Evolutionary conservation across 805 yeast species (phyloP), one percentile per base, ranked within the genome.

Genomic region (Starmerella roubikii): DNA sequence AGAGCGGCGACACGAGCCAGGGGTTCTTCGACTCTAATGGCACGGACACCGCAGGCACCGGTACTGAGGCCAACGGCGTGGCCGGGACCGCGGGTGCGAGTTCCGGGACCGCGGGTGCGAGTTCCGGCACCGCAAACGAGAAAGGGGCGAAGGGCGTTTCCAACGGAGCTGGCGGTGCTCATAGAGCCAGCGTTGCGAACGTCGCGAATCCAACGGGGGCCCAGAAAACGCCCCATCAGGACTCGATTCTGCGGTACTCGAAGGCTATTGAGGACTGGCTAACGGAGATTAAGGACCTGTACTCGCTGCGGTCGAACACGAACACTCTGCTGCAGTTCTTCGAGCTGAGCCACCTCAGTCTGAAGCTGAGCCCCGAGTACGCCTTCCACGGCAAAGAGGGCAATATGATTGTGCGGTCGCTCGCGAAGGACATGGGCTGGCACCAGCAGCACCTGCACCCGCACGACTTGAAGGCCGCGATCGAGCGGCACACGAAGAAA

Each of bases 351-450:
- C 93, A 94, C 0, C 71, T 91, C 47, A 82, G 94, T 6, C 74
- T 91, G 8, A 64, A 85, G 34, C 63, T 91, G 30, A 77, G 88
- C 35, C 76, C 82, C 46, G 98, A 91, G 56, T 71, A 74, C 22
- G 79, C 82, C 0, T 79, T 68, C 53, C 74, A 74, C 40, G 94
- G 97, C 1, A 91, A 85, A 51, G 95, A 91, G 58, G 99, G 98
- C 2, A 72, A 74, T 36, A 58, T 88, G 41, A 72, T 80, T 39
- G 72, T 86, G 34, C 74, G 85, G 17, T 78, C 94, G 1, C 74
- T 84, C 0, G 88, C 97, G 0, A 74, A 74, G 45, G 68, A 85
- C 0, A 93, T 84, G 55, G 97, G 98, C 2, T 91, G 98, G 97
- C 68, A 93, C 50, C 95, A 88, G 5, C 81, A 91, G 3, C 96